phyloP scores from a whole-genome alignment of 1,284 basidiomycete species.

The Sphagnurus paluster region DNA sequence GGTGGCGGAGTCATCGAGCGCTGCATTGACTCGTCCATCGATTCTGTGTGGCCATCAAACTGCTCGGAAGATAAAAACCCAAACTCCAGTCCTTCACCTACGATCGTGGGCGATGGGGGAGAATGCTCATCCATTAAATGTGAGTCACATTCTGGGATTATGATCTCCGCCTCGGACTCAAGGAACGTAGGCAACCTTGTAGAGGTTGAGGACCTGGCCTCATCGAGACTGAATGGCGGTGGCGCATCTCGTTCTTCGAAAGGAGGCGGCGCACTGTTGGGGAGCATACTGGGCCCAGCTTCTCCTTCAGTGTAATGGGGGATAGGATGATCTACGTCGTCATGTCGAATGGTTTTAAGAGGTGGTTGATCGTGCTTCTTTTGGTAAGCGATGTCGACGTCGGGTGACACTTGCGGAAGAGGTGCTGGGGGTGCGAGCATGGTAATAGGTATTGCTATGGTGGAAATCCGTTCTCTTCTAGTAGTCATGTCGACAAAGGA shows the following conservation, averaged over 20 bases:
- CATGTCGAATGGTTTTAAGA: constrained; percentile 61
- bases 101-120: constrained; percentile 40
- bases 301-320: constrained; percentile 66
- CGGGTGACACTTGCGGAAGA: constrained; percentile 69
- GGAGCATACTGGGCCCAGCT: constrained; percentile 69
- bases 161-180: constrained; percentile 74
- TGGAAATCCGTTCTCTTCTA: constrained; percentile 63
- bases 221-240: constrained; percentile 68
- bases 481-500: constrained; percentile 71
- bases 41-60: constrained; percentile 76
- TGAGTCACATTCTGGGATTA: constrained; percentile 48
- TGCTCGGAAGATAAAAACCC: constrained; percentile 69
- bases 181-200: constrained; percentile 68
- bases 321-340: constrained; percentile 59
- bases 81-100: constrained; percentile 71
- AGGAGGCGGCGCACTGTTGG: constrained; percentile 68
- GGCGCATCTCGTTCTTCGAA: constrained; percentile 81
- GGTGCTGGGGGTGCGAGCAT: constrained; percentile 73
- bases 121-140: constrained; percentile 35
- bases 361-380: constrained; percentile 85
- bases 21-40: constrained; percentile 60
- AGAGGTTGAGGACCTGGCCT: constrained; percentile 58
- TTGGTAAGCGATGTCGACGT: constrained; percentile 70
- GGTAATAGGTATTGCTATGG: constrained; percentile 62
- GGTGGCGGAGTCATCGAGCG: constrained; percentile 66